Base-by-base conservation (phyloP, 805 yeast species). In the Cyberlindnera mrakii region DNA sequence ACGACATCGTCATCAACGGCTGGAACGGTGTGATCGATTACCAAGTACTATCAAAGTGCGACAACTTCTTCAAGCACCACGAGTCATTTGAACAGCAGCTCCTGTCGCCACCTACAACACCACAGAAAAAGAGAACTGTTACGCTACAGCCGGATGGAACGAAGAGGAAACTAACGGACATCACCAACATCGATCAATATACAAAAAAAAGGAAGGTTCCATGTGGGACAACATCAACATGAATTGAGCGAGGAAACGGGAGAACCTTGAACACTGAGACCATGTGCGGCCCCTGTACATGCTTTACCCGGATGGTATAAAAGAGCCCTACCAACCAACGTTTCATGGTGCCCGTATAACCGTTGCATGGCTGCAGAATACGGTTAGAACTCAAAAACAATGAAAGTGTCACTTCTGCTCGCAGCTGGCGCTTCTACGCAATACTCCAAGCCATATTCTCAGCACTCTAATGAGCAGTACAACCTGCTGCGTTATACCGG, bases 31-130 rank as follows among this genome's bases (percentile, higher is more conserved):
- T 75, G 9, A 77, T 90, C 40, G 97, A 91, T 63, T 85, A 80
- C 63, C 95, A 89, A 55, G 73, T 91, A 4, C 63, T 77, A 40
- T 66, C 80, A 40, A 96, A 88, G 57, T 86, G 96, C 59, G 98
- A 91, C 63, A 70, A 70, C 19, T 91, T 95, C 79, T 83, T 89
- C 19, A 27, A 56, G 20, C 49, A 59, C 14, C 62, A 55, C 40
- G 50, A 52, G 38, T 47, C 42, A 9, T 50, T 45, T 13, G 60
- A 58, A 32, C 48, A 37, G 17, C 36, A 31, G 20, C 31, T 42
- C 19, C 49, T 44, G 29, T 63, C 68, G 0, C 64, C 65, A 5
- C 66, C 65, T 15, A 40, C 62, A 2, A 62, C 66, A 1, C 67
- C 67, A 17, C 57, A 44, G 35, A 48, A 39, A 35, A 37, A 30